Base-by-base conservation (phyloP, 805 yeast genomes). In the Pichia sporocuriosa region DNA sequence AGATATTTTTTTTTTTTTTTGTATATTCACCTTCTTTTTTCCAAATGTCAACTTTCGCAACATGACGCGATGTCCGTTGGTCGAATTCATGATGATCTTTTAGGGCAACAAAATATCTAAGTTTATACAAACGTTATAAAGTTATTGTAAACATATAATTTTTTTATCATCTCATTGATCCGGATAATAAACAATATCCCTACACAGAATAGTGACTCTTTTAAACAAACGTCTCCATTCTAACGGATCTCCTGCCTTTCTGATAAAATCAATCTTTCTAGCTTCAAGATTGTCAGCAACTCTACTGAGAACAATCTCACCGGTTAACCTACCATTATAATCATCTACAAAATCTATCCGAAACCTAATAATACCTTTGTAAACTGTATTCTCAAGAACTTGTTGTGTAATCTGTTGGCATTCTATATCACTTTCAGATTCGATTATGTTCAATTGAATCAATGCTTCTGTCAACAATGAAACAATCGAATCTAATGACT, bases 201-300 rank as follows among this genome's bases (percentile, higher is more conserved):
- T 70, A 49, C 83, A 77, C n/a, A 71, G 54, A 10, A 74, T 57
- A 1, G 80, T 72, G 24, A 78, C 66, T 35, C 68, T 67, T 52
- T 78, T 77, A 61, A 82, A 81, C 16, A 81, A 61, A 13, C 78
- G 61, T 58, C 88, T 68, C 88, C 88, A 81, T 56, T 81, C 88
- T 31, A 81, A 55, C 0, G 88, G 87, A 59, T 81, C 87, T 0
- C 84, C 85, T 27, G 69, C 68, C 3, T 70, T 63, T 49, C 75
- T 76, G 28, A 70, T 58, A 50, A 81, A 79, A 40, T 72, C 75
- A 0, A 81, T 66, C 39, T 70, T 72, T 43, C 73, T 69, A 39
- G 71, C 62, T 10, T 58, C 55, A 39, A 63, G 50, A 23, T 64
- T 63, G 25, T 65, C 68, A 1, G 60, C 59, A 43, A 72, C 54